Evolutionary conservation across 2,329 filamentous ascomycete genomes (phyloP).

Genomic region (Cyclaneusma minus): DNA sequence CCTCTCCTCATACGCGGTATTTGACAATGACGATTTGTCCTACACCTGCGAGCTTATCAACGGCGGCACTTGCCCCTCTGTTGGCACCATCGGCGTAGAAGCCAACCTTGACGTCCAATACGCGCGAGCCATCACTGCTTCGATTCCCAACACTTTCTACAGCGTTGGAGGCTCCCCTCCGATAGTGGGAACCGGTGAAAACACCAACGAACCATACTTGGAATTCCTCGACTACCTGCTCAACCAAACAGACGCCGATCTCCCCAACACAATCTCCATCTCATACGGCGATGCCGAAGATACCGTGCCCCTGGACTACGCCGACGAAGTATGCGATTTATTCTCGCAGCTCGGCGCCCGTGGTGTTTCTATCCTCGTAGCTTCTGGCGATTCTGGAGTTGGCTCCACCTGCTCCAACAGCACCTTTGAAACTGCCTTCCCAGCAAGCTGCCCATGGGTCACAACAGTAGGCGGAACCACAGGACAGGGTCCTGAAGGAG

Average conservation of each 20-base stretch:
- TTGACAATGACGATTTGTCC: no score
- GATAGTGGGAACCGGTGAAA: slow-evolving; percentile 22
- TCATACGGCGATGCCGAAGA: slow-evolving; percentile 41
- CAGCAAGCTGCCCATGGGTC: slow-evolving; percentile 48
- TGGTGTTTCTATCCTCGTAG: slow-evolving; percentile 31
- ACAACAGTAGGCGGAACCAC: slow-evolving; percentile 47
- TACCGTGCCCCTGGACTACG: slow-evolving; percentile 32
- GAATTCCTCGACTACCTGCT: slow-evolving; percentile 35
- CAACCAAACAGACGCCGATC: slow-evolving; percentile 24
- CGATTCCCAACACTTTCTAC: slow-evolving; percentile 33
- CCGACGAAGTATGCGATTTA: slow-evolving; percentile 31
- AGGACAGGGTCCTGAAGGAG: slow-evolving; percentile 28
- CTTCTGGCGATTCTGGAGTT: slow-evolving; percentile 33
- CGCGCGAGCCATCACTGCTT: slow-evolving; percentile 35
- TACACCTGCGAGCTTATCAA: no score
- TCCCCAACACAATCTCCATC: slow-evolving; percentile 37
- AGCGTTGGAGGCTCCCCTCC: slow-evolving; percentile 31
- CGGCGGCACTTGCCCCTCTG: no score
- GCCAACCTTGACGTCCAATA: slow-evolving; percentile 39
- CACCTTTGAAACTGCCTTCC: slow-evolving; percentile 42
- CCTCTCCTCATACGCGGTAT: no score
- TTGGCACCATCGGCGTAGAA: no score
- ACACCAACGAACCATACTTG: slow-evolving; percentile 38
- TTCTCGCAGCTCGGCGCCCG: slow-evolving; percentile 33
- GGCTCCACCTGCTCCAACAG: slow-evolving; percentile 38